phyloP scores from a whole-genome alignment of 2,329 filamentous ascomycete species.

The Grosmannia clavigera region DNA sequence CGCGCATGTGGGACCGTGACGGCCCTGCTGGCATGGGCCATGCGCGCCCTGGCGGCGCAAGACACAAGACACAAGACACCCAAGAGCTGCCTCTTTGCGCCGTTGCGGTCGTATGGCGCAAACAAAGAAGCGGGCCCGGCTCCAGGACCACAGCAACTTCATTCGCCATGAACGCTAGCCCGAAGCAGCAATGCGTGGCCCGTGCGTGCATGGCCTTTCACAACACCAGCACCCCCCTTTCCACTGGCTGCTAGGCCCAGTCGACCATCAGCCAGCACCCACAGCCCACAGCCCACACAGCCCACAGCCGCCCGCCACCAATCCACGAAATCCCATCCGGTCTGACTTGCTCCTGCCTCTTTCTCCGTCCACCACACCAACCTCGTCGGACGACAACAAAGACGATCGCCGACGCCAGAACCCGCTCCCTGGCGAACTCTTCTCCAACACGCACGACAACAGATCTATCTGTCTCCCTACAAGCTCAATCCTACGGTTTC shows the following conservation, averaged over 20 bases:
- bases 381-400: neutral
- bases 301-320: neutral
- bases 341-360: neutral
- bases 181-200: neutral
- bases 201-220: neutral
- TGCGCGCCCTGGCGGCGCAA: neutral
- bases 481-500: neutral
- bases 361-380: neutral
- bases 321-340: neutral
- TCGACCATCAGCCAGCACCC: neutral
- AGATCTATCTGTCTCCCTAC: neutral
- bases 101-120: neutral
- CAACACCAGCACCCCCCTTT: neutral
- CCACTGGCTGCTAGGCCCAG: neutral
- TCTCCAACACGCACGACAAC: neutral
- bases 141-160: neutral
- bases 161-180: neutral
- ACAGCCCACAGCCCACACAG: neutral
- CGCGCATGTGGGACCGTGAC: neutral
- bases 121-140: neutral
- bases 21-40: neutral
- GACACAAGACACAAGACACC: neutral
- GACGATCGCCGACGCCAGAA: neutral
- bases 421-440: neutral
- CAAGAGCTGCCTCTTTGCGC: neutral